Evolutionary conservation across 2,329 filamentous ascomycete genomes (phyloP).

Genomic region (Chaetothyriales sp.): DNA sequence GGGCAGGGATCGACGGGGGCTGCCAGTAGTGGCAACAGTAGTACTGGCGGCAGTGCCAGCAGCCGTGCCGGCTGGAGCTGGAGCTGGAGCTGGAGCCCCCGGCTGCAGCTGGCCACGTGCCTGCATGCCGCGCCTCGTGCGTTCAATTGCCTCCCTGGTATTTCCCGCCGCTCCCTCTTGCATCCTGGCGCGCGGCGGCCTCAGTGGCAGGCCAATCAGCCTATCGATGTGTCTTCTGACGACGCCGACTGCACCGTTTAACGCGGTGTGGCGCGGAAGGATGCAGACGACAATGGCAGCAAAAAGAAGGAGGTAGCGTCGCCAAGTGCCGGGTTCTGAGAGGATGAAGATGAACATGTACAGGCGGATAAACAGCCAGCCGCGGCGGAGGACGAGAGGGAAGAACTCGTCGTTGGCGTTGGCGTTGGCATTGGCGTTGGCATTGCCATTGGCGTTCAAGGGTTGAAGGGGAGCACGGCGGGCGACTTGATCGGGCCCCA

Average conservation of each 20-base stretch:
- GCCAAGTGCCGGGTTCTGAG: conserved; percentile 35
- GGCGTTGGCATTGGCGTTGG: not conserved
- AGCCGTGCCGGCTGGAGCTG: not conserved
- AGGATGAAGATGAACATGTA: conserved; percentile 48
- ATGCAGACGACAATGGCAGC: conserved; percentile 27
- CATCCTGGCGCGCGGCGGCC: not conserved
- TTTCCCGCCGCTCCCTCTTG: not conserved
- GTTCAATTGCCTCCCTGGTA: not conserved
- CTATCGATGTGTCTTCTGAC: conserved; percentile 33
- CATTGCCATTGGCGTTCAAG: not conserved
- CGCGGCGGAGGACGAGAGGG: conserved; percentile 29
- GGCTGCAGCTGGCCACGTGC: not conserved
- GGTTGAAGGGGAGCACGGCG: not conserved
- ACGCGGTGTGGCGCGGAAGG: conserved; percentile 29
- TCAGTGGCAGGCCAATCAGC: conserved; percentile 20
- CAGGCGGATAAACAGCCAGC: conserved; percentile 47
- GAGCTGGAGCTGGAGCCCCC: not conserved
- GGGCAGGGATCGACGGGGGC: not conserved
- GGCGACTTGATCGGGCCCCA: not conserved
- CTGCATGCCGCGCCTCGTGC: not conserved
- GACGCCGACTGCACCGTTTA: conserved; percentile 26
- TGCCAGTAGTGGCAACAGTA: not conserved
- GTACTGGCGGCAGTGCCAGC: too few species aligned
- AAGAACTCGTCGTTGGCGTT: conserved; percentile 22
- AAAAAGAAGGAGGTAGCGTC: conserved; percentile 28